phyloP scores from a whole-genome alignment of 2,329 filamentous ascomycete species.

The Fusarium sp. region DNA sequence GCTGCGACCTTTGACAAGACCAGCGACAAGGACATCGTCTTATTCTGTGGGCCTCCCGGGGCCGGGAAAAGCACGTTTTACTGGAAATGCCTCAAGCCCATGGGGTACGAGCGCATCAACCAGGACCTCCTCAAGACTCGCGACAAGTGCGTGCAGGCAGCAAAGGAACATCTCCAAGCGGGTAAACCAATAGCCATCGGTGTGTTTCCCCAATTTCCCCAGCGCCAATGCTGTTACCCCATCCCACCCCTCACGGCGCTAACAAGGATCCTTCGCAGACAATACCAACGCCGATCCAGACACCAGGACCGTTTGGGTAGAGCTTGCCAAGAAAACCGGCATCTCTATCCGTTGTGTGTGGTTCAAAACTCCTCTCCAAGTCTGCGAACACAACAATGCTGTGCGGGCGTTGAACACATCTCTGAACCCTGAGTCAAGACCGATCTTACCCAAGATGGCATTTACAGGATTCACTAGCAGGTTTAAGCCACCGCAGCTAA shows the following conservation, averaged over 20 bases:
- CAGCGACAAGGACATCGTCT: constrained; percentile 78
- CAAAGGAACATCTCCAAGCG: constrained; percentile 72
- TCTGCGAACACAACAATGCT: constrained; percentile 89
- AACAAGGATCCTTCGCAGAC: constrained; percentile 66
- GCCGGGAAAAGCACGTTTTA: constrained; percentile 95
- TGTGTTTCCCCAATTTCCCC: constrained; percentile 60
- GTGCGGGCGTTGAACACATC: constrained; percentile 78
- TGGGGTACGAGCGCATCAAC: constrained; percentile 88
- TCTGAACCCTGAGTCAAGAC: constrained; percentile 86
- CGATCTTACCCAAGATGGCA: constrained; percentile 80
- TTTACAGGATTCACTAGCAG: constrained; percentile 81
- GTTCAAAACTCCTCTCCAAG: constrained; percentile 78
- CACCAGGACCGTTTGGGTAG: constrained; percentile 82
- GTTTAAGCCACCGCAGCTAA: constrained; percentile 77
- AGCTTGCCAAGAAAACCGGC: constrained; percentile 76
- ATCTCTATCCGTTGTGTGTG: constrained; percentile 87
- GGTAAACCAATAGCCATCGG: constrained; percentile 82
- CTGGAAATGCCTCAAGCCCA: constrained; percentile 79
- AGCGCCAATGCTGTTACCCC: constrained; percentile 6
- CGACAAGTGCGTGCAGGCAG: constrained; percentile 79
- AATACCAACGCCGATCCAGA: constrained; percentile 93
- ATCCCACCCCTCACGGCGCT: constrained; percentile 26
- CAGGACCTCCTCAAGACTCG: constrained; percentile 87
- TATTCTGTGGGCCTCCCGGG: constrained; percentile 90
- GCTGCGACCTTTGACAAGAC: constrained; percentile 68